Conservation (phyloP, 2,329 filamentous ascomycete species). For the Trichophaea hybrida region DNA sequence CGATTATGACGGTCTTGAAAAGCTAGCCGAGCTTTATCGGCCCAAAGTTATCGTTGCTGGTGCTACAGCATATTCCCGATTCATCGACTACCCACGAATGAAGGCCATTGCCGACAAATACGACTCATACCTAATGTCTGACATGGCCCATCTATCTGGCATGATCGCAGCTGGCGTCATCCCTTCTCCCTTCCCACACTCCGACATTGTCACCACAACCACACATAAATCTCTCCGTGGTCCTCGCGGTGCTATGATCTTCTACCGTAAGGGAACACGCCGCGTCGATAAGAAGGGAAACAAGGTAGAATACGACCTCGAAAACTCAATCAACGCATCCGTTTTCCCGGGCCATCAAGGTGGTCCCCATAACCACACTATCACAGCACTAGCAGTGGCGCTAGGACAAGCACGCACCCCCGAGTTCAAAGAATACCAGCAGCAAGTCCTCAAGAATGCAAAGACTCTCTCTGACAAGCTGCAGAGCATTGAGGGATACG, state of each 20-base stretch:
- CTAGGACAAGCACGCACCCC: slow-evolving; percentile 81
- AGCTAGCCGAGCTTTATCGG: slow-evolving; percentile 74
- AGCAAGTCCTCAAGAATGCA: slow-evolving; percentile 77
- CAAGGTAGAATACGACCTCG: slow-evolving; percentile 67
- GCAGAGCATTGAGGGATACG: slow-evolving; percentile 67
- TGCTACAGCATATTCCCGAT: slow-evolving; percentile 85
- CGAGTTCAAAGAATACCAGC: slow-evolving; percentile 87
- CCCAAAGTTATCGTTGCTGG: slow-evolving; percentile 93
- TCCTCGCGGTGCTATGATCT: slow-evolving; percentile 92
- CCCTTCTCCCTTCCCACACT: slow-evolving; percentile 73
- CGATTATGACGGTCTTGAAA: slow-evolving; percentile 83
- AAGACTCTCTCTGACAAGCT: slow-evolving; percentile 71
- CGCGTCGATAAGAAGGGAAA: slow-evolving; percentile 71
- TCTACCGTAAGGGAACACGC: slow-evolving; percentile 86
- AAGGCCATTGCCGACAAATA: slow-evolving; percentile 80
- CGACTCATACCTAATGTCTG: slow-evolving; percentile 81
- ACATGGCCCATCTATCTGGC: slow-evolving; percentile 96
- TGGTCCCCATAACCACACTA: slow-evolving; percentile 97
- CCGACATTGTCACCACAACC: slow-evolving; percentile 93
- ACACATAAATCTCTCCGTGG: slow-evolving; percentile 96
- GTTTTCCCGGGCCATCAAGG: slow-evolving; percentile 98
- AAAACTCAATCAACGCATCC: slow-evolving; percentile 83
- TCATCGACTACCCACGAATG: slow-evolving; percentile 91
- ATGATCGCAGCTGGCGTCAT: slow-evolving; percentile 84
- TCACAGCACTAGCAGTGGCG: slow-evolving; percentile 85